A percentile compares a stretch with the other conserved stretches of the same genome.
These are phyloP conservation scores for Globisporangium yorkense DNA, from an alignment of 352 stramenopile species.

Conservation along the genomic window DNA sequence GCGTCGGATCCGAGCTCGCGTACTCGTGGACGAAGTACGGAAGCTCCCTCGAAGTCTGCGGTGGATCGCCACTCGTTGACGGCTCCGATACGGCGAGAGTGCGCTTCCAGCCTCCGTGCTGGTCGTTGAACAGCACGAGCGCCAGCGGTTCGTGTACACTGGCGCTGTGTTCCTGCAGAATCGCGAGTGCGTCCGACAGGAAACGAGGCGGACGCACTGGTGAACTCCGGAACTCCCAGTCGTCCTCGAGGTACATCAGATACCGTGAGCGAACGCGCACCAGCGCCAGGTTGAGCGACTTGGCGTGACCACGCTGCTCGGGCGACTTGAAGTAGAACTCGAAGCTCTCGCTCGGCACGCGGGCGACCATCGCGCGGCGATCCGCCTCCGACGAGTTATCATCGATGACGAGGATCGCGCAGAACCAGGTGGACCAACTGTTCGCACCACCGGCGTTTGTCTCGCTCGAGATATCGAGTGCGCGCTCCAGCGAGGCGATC, in stretches of 20 bases:
- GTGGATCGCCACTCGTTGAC: neutral
- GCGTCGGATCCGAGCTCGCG: conserved; percentile 21
- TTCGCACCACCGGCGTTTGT: neutral
- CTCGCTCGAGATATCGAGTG: conserved; percentile 6
- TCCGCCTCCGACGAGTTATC: conserved; percentile 40
- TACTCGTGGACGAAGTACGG: conserved; percentile 54
- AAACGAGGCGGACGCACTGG: conserved; percentile 2
- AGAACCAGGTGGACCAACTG: conserved; percentile 23
- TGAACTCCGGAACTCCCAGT: conserved; percentile 30
- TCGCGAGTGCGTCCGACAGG: conserved; percentile 14
- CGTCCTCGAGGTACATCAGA: conserved; percentile 61
- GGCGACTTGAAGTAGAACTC: conserved; percentile 29
- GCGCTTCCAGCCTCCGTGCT: conserved; percentile 23
- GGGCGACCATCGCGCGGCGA: conserved; percentile 24
- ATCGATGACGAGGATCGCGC: conserved; percentile 43
- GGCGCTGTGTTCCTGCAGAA: conserved; percentile 11
- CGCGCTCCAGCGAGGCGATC: conserved; percentile 19
- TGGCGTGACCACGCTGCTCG: conserved; percentile 33
- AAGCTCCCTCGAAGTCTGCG: conserved; percentile 1
- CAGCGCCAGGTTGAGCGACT: conserved; percentile 41
- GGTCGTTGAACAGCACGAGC: conserved; percentile 52
- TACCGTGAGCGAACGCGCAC: conserved; percentile 24
- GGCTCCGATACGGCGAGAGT: neutral
- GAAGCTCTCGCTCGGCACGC: conserved; percentile 22
- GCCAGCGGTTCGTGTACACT: conserved; percentile 14